These are phyloP conservation scores for Ensete ventricosum DNA, from an alignment of 176 grass and related monocot species.

Conservation along the genomic window DNA sequence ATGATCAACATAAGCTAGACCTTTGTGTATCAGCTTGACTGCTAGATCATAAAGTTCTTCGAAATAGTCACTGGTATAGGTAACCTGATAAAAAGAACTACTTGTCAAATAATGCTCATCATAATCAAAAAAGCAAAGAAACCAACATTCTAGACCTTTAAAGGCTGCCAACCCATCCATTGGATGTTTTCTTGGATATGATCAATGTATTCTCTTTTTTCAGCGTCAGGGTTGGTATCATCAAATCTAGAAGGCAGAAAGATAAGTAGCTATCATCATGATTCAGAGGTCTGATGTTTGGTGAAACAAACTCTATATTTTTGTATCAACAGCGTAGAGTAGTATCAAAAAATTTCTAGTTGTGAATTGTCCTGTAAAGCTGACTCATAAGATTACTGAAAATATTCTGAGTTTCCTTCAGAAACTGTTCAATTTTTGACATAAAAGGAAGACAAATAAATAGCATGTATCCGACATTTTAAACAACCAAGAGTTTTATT, in stretches of 20 bases:
- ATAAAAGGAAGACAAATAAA: neutral
- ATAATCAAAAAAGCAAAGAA: conserved; percentile 2
- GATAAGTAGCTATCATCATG: neutral
- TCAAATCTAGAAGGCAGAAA: conserved; percentile 52
- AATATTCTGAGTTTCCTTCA: neutral
- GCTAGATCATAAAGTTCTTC: conserved; percentile 84
- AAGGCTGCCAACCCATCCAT: conserved; percentile 97
- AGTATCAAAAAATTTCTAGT: neutral
- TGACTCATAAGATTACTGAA: neutral
- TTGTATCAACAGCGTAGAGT: too few species aligned
- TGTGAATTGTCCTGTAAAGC: neutral
- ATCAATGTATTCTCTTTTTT: conserved; percentile 95
- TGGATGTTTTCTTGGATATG: conserved; percentile 82
- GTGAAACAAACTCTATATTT: too few species aligned
- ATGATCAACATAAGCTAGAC: conserved; percentile 94
- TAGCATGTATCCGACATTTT: neutral
- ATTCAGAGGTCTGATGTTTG: neutral
- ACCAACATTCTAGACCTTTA: conserved; percentile 35
- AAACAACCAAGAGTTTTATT: neutral
- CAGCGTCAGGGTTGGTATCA: conserved; percentile 96
- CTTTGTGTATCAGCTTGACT: conserved; percentile 76
- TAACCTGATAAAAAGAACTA: conserved; percentile 33
- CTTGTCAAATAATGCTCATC: conserved; percentile 9
- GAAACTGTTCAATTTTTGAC: neutral
- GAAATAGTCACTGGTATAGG: conserved; percentile 93